Evolutionary conservation across 2,329 filamentous ascomycete species (phyloP), one percentile per base, ranked within the genome.

Genomic region (Tolypocladium nubicola): DNA sequence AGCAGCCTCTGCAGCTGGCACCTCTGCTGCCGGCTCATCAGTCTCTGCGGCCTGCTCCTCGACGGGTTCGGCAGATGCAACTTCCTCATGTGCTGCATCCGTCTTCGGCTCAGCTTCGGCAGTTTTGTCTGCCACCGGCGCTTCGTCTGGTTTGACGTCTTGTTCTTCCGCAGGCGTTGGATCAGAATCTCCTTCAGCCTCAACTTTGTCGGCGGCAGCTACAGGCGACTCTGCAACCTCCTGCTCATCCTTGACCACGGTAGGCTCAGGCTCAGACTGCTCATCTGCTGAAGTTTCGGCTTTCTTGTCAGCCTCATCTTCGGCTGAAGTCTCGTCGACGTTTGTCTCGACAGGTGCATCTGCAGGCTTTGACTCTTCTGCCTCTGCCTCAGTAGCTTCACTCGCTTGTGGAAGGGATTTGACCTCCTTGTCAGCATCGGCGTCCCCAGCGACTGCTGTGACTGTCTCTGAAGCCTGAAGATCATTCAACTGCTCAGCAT

Each of bases 211-310:
- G 9, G 26, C 40, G 40, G 10, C 21, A n/a, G 30, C n/a, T 39
- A 52, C 45, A 23, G n/a, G 8, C 7, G 54, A 41, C 21, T 59
- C 57, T 33, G 52, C 23, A 13, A 54, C 57, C 21, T 56, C 52
- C 11, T 58, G 56, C n/a, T 55, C 55, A 37, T 38, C 50, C 8
- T 53, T 35, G 41, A 57, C 63, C 45, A 66, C 60, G 23, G 58
- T 9, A 26, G 56, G 21, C 13, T 21, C 38, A 40, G 52, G 21
- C 23, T 41, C 52, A 53, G 43, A 13, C 21, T 41, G 37, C 23
- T 53, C 5, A 23, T 26, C 37, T 30, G 30, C n/a, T 30, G 3
- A 16, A 53, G 21, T 11, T 26, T 41, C 7, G n/a, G 52, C 14
- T 26, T 53, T 19, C 38, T 41, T 26, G 23, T 26, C 52, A 14